These are phyloP conservation scores for Linnemannia hyalina DNA, from an alignment of 192 early-diverging fungal species.

Conservation along the genomic window DNA sequence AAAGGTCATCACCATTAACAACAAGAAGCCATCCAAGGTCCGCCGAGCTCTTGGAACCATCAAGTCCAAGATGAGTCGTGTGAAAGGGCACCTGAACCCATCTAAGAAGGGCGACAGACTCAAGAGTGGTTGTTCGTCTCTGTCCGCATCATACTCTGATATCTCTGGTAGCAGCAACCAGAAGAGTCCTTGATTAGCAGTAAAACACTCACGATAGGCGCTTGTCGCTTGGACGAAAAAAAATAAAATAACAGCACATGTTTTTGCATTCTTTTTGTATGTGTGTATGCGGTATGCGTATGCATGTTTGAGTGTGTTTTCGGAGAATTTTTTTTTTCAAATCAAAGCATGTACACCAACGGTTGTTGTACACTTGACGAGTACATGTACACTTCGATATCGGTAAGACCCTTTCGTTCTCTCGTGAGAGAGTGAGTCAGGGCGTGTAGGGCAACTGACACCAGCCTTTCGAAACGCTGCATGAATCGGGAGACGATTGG, in stretches of 20 bases:
- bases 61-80: constrained; percentile 1
- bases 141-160: neutral
- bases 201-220: neutral
- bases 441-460: no score
- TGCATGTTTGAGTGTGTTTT: no score
- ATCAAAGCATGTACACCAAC: no score
- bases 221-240: neutral
- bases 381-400: no score
- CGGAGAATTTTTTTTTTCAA: no score
- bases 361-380: no score
- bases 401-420: no score
- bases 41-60: neutral
- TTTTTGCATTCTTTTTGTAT: no score
- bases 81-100: constrained; percentile 6
- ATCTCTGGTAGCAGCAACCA: neutral
- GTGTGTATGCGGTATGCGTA: no score
- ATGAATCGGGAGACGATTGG: no score
- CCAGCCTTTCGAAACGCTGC: no score
- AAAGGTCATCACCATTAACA: neutral
- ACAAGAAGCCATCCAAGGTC: constrained; percentile 2
- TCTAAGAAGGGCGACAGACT: neutral
- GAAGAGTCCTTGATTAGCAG: neutral
- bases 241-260: neutral
- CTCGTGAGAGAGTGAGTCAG: no score
- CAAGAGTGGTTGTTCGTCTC: neutral